phyloP scores from a whole-genome alignment of 257 asterid species.

The Echites panduratus region DNA sequence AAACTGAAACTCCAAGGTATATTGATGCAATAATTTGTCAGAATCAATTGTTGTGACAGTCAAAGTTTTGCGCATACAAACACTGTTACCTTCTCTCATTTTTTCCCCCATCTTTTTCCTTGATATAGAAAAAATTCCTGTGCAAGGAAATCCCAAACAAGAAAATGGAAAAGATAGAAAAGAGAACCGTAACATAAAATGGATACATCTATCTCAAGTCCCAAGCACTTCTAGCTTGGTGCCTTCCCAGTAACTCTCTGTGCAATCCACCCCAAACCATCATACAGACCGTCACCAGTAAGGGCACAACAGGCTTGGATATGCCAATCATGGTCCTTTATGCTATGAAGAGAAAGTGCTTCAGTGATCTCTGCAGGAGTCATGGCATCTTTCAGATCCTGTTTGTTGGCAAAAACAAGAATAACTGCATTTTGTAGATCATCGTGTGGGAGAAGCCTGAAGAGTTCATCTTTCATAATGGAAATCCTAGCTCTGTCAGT shows the following conservation, averaged over 20 bases:
- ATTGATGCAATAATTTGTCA: not conserved
- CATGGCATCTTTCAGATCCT: constrained; percentile 98
- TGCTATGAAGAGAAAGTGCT: constrained; percentile 89
- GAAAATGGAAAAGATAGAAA: constrained; percentile 3
- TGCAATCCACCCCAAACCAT: constrained; percentile 97
- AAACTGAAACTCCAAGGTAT: not conserved
- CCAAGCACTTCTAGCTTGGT: constrained; percentile 39
- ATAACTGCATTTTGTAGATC: constrained; percentile 78
- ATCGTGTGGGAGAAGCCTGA: constrained; percentile 78
- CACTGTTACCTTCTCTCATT: not conserved
- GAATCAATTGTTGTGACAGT: constrained; percentile 1
- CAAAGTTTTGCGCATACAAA: constrained; percentile 1
- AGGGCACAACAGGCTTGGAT: constrained; percentile 94
- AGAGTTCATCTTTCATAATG: constrained; percentile 81
- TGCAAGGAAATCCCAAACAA: constrained; percentile 4
- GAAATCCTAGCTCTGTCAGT: constrained; percentile 92
- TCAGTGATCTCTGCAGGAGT: constrained; percentile 95
- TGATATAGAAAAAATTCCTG: not conserved
- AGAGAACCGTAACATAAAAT: not conserved
- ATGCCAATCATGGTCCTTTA: constrained; percentile 98
- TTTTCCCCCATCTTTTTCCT: not conserved
- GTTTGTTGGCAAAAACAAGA: constrained; percentile 90
- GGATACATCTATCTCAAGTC: constrained; percentile 3
- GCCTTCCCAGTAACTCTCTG: constrained; percentile 81
- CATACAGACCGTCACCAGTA: constrained; percentile 92